phyloP scores from a whole-genome alignment of 2,329 filamentous ascomycete genomes.

The Aspergillus pseudoterreus region DNA sequence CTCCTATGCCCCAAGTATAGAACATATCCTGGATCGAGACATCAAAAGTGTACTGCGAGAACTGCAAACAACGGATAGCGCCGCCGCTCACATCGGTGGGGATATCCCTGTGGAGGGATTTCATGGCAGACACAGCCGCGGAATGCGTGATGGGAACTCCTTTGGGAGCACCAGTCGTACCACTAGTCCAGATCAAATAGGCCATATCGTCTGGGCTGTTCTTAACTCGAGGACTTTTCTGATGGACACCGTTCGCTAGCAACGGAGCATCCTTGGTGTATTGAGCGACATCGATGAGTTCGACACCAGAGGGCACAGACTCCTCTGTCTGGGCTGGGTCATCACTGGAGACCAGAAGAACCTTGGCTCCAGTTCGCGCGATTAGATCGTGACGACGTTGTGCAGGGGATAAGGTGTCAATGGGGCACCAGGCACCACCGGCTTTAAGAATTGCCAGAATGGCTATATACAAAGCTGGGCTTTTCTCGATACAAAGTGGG shows the following conservation, averaged over 20 bases:
- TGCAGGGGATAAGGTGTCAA: slow-evolving; percentile 37
- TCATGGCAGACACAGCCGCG: slow-evolving; percentile 36
- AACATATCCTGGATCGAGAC: slow-evolving; percentile 37
- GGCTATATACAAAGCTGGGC: slow-evolving; percentile 36
- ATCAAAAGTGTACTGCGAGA: slow-evolving; percentile 39
- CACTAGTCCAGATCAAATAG: slow-evolving; percentile 41
- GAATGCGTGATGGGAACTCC: slow-evolving; percentile 36
- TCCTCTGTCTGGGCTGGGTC: slow-evolving; percentile 20
- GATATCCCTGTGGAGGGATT: slow-evolving; percentile 29
- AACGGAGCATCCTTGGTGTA: slow-evolving; percentile 5
- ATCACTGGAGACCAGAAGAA: slow-evolving; percentile 25
- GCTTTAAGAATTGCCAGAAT: slow-evolving; percentile 43
- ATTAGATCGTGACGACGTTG: slow-evolving; percentile 39
- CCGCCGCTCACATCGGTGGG: slow-evolving; percentile 24
- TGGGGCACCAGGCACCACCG: slow-evolving; percentile 41
- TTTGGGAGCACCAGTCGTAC: slow-evolving; percentile 37
- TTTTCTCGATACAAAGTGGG: slow-evolving; percentile 39
- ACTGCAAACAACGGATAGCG: slow-evolving; percentile 33
- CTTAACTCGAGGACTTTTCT: background rate
- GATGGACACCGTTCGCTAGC: background rate
- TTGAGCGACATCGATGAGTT: slow-evolving; percentile 27
- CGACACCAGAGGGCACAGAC: slow-evolving; percentile 24
- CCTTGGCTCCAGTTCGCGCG: slow-evolving; percentile 28
- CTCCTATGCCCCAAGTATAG: slow-evolving; percentile 28
- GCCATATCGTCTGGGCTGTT: slow-evolving; percentile 20